Conservation (phyloP, 2,329 filamentous ascomycete species). For the Phoma sp. region DNA sequence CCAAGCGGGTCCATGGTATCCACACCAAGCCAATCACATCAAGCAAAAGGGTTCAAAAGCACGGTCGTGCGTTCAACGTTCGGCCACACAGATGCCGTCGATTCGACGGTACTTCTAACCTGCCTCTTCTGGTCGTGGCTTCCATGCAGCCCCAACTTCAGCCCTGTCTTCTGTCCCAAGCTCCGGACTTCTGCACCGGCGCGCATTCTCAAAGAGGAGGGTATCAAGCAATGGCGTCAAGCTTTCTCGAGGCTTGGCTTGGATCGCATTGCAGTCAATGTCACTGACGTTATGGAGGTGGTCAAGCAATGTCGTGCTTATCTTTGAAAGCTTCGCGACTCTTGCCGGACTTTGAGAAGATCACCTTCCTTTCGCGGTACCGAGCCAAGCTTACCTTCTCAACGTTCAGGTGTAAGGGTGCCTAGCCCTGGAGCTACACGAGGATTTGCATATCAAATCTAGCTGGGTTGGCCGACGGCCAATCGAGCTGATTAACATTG, state of each 20-base stretch:
- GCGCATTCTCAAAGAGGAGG: conserved; percentile 12
- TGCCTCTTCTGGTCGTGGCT: conserved; percentile 20
- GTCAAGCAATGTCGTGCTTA: conserved; percentile 12
- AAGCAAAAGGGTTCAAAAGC: not conserved
- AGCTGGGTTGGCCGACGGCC: conserved; percentile 9
- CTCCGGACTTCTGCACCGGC: not conserved
- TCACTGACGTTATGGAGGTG: not conserved
- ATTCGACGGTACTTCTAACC: conserved; percentile 17
- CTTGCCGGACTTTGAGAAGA: conserved; percentile 4
- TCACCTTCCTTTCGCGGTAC: conserved; percentile 2
- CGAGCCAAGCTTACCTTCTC: not conserved
- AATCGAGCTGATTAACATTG: conserved; percentile 1
- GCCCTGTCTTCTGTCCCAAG: conserved; percentile 1
- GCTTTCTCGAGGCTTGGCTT: conserved; percentile 25
- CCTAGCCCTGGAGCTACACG: not conserved
- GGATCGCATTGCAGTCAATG: conserved; percentile 1
- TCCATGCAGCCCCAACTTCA: not conserved
- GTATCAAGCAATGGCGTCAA: conserved; percentile 25
- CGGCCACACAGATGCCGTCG: conserved; percentile 13
- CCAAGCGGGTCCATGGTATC: not conserved
- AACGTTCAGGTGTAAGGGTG: not conserved
- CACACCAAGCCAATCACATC: conserved; percentile 2
- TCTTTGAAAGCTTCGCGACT: conserved; percentile 11
- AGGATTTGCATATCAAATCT: not conserved
- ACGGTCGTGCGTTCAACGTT: not conserved